Percentiles rank a stretch among this genome's conserved stretches.
These are phyloP conservation scores for Cryptococcus sp. DNA, from an alignment of 1,284 basidiomycete species.

Conservation along the genomic window DNA sequence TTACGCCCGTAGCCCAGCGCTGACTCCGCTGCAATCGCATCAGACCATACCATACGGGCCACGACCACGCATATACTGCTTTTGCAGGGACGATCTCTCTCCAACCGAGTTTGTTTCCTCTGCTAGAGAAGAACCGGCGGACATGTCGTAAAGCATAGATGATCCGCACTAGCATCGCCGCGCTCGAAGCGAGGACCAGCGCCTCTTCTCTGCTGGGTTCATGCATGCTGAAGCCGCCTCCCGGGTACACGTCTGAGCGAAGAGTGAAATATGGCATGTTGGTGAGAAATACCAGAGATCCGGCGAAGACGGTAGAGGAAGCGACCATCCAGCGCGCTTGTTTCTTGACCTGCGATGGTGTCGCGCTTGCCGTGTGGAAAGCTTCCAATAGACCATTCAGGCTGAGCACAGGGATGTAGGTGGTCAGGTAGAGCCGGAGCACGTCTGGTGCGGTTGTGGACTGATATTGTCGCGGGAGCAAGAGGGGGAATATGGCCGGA, in stretches of 20 bases:
- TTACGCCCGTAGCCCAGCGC: conserved; percentile 24
- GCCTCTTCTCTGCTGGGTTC: conserved; percentile 31
- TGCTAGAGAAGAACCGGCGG: conserved; percentile 5
- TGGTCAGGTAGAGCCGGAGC: conserved; percentile 69
- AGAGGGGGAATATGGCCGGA: conserved; percentile 64
- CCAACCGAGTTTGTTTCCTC: conserved; percentile 4
- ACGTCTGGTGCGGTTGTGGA: conserved; percentile 69
- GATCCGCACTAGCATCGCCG: conserved; percentile 47
- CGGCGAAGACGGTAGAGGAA: conserved; percentile 35
- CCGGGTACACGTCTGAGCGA: not conserved
- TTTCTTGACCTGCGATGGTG: conserved; percentile 32
- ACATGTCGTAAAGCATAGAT: conserved; percentile 37
- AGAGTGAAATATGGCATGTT: not conserved
- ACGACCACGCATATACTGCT: conserved; percentile 4
- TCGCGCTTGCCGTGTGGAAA: conserved; percentile 76
- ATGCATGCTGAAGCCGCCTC: not conserved
- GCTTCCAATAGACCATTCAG: conserved; percentile 87
- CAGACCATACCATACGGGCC: conserved; percentile 14
- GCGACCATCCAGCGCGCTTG: conserved; percentile 46
- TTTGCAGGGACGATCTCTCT: conserved; percentile 16
- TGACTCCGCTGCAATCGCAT: conserved; percentile 10
- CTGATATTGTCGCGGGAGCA: conserved; percentile 72
- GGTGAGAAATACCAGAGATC: conserved; percentile 19
- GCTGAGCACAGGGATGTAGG: conserved; percentile 83
- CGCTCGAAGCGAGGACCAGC: conserved; percentile 74